Base-by-base conservation (phyloP, 345 rosid species). In the Euphorbia tirucalli region DNA sequence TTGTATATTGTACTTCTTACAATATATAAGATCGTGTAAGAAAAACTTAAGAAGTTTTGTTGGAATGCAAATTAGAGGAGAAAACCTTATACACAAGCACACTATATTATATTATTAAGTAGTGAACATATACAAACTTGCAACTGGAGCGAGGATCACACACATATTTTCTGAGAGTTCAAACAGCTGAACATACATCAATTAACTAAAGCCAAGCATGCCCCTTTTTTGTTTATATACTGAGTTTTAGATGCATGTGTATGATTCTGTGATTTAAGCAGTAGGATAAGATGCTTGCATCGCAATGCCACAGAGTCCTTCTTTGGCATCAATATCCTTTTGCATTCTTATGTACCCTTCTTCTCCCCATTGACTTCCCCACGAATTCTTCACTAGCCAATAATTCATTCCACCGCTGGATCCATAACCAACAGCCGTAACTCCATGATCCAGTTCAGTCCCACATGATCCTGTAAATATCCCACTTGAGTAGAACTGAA, bases 321-420 rank as follows among this genome's bases (percentile, higher is more conserved):
- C 72, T 68, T 75, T 73, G 0, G 81, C 82, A 18, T 18, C 22
- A 3, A 72, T 31, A 56, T 72, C 81, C 39, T 73, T 71, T 44
- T 72, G 82, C 84, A 83, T 79, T 72, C 73, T 74, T 27, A 74
- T 74, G 68, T 76, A 78, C 5, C 80, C 82, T 67, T 80, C 64
- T 35, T 78, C 79, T 0, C 86, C 84, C 79, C 82, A 82, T 24
- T 52, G 50, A 5, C 70, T 22, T 7, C 85, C 86, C 83, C 82
- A 80, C 27, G 83, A 82, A 65, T 79, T 85, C 55, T 85, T 82
- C 31, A 81, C 81, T 43, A 83, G 68, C 83, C 84, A 78, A 49
- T 63, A 78, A 52, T 78, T 70, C 30, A 28, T 70, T 7, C 77
- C 37, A 0, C 44, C 25, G 37, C 66, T 69, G 4, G 18, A 73